These are phyloP conservation scores for Fusarium equiseti DNA, from an alignment of 2,329 filamentous ascomycete genomes.

Conservation along the genomic window DNA sequence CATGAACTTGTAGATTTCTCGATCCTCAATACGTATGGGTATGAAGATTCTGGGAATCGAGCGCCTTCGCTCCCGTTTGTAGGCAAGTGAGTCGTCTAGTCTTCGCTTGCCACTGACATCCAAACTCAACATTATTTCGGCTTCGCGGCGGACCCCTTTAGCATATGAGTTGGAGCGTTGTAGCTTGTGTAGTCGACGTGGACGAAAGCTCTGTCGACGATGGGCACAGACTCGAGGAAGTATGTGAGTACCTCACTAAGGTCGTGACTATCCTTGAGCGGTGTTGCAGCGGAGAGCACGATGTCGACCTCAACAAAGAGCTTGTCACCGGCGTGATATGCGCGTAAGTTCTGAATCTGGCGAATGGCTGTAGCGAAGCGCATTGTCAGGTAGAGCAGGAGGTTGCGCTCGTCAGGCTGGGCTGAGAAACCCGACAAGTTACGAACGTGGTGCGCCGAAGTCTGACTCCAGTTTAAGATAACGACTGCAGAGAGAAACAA, in stretches of 20 bases:
- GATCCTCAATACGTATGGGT: background rate
- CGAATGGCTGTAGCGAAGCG: slow-evolving; percentile 89
- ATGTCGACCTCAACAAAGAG: slow-evolving; percentile 86
- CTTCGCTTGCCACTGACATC: background rate
- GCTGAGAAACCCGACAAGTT: slow-evolving; percentile 84
- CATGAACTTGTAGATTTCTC: background rate
- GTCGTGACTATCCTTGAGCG: slow-evolving; percentile 84
- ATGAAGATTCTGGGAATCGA: background rate
- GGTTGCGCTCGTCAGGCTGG: slow-evolving; percentile 83
- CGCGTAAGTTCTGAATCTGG: slow-evolving; percentile 86
- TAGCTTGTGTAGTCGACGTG: slow-evolving; percentile 74
- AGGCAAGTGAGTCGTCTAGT: background rate
- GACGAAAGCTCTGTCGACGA: slow-evolving; percentile 79
- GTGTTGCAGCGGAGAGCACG: slow-evolving; percentile 81
- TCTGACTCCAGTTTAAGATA: slow-evolving; percentile 82
- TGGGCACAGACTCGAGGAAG: slow-evolving; percentile 85
- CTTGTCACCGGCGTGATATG: slow-evolving; percentile 88
- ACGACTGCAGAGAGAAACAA: slow-evolving; percentile 82
- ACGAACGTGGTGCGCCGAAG: slow-evolving; percentile 80
- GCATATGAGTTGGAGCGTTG: slow-evolving; percentile 71
- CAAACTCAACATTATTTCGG: slow-evolving; percentile 32
- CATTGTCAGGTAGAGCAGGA: slow-evolving; percentile 91
- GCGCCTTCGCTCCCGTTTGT: background rate
- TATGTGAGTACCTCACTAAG: slow-evolving; percentile 82
- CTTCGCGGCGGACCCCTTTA: slow-evolving; percentile 48